A percentile compares a stretch with the other conserved stretches of the same genome.
Conservation (phyloP, 2,329 filamentous ascomycete genomes). For the Trichoderma afroharzianum region DNA sequence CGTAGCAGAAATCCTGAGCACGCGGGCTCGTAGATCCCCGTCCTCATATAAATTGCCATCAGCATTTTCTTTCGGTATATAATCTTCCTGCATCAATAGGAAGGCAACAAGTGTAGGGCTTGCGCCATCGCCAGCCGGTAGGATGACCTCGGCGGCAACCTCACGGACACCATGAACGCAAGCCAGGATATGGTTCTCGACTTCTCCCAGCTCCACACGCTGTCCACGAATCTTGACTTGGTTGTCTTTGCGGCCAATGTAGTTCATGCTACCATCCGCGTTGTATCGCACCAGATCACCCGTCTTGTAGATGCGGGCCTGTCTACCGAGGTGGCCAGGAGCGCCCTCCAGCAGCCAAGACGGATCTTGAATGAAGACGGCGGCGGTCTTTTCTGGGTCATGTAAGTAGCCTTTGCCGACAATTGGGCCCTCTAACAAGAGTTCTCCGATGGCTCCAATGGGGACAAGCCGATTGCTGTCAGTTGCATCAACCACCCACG, state of each 20-base stretch:
- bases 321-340: not conserved
- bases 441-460: not conserved
- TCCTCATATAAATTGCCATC: too few species aligned
- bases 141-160: not conserved
- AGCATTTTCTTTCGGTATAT: too few species aligned
- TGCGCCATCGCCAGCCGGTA: not conserved
- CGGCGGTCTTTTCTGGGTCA: not conserved
- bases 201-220: slow-evolving; percentile 42
- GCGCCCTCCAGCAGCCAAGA: not conserved
- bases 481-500: slow-evolving; percentile 15
- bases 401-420: not conserved
- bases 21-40: not conserved
- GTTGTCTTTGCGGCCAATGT: slow-evolving; percentile 26
- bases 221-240: slow-evolving; percentile 53
- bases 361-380: not conserved
- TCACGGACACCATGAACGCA: not conserved
- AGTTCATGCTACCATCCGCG: slow-evolving; percentile 22
- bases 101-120: not conserved
- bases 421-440: not conserved
- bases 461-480: slow-evolving; percentile 1
- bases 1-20: not conserved
- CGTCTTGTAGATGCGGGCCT: slow-evolving; percentile 22
- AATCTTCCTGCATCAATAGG: not conserved
- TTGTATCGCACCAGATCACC: slow-evolving; percentile 33
- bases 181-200: slow-evolving; percentile 17